These are phyloP conservation scores for Phytophthora fragariae DNA, from an alignment of 352 stramenopile species.

Conservation along the genomic window DNA sequence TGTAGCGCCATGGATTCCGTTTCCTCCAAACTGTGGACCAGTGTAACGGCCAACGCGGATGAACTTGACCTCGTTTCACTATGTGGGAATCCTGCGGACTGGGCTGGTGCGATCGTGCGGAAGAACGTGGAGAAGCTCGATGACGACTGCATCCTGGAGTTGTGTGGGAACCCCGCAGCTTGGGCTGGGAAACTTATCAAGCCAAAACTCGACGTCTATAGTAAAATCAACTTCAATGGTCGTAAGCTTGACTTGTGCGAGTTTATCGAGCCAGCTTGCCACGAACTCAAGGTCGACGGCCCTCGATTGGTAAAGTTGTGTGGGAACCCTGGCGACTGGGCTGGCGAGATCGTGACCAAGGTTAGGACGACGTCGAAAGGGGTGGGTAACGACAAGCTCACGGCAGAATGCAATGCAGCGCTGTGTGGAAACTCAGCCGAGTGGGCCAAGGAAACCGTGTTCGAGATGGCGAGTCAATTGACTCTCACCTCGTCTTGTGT, in stretches of 20 bases:
- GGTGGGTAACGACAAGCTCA: neutral
- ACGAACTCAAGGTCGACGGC: neutral
- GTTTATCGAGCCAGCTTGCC: no score
- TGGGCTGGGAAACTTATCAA: neutral
- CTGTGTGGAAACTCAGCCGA: neutral
- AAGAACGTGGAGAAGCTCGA: neutral
- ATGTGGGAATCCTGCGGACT: neutral
- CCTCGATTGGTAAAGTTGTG: neutral
- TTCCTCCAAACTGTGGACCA: neutral
- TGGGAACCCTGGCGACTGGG: neutral
- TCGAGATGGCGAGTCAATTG: neutral
- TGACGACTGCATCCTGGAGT: neutral
- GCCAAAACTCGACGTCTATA: neutral
- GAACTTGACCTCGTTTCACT: neutral
- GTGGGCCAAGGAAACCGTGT: neutral
- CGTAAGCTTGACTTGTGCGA: no score
- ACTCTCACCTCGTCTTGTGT: no score
- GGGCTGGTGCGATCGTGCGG: neutral
- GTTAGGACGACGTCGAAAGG: neutral
- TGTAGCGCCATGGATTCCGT: neutral
- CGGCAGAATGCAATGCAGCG: neutral
- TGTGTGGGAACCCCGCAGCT: neutral
- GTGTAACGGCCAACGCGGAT: neutral
- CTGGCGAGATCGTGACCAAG: neutral
- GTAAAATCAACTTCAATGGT: no score